Evolutionary conservation across 2,329 filamentous ascomycete genomes (phyloP).

Genomic region (Arthroderma sp.): DNA sequence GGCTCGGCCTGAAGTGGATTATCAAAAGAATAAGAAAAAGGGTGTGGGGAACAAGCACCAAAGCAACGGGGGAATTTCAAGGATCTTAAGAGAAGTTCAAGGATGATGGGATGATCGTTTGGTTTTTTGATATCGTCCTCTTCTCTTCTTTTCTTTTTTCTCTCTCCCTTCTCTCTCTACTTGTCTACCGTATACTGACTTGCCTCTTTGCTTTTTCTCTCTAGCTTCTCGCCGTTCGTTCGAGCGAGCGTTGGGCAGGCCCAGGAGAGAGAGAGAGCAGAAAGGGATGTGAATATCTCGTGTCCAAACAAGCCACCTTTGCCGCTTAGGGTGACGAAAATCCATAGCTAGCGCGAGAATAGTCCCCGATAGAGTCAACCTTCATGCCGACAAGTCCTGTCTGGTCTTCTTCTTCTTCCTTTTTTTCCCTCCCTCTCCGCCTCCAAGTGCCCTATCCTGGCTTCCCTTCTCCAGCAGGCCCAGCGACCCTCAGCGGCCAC

Average conservation of each 20-base stretch:
- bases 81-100: neutral
- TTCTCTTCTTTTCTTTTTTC: neutral
- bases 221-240: neutral
- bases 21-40: neutral
- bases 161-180: neutral
- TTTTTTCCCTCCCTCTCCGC: neutral
- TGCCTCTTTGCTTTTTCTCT: neutral
- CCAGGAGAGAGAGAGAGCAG: neutral
- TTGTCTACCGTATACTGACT: no score
- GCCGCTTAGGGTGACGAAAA: slow-evolving; percentile 1
- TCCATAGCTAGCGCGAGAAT: slow-evolving; percentile 2
- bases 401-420: neutral
- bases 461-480: neutral
- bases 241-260: neutral
- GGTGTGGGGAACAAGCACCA: neutral
- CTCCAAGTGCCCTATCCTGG: neutral
- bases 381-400: neutral
- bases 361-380: slow-evolving; percentile 3
- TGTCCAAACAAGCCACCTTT: slow-evolving; percentile 3
- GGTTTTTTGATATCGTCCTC: neutral
- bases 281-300: neutral
- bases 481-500: neutral
- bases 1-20: neutral
- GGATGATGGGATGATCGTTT: slow-evolving; percentile 1
- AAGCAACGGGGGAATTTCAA: neutral